Percentiles rank a stretch among this genome's conserved stretches.
phyloP scores from a whole-genome alignment of 352 stramenopile genomes.

The Phytophthora uliginosa region DNA sequence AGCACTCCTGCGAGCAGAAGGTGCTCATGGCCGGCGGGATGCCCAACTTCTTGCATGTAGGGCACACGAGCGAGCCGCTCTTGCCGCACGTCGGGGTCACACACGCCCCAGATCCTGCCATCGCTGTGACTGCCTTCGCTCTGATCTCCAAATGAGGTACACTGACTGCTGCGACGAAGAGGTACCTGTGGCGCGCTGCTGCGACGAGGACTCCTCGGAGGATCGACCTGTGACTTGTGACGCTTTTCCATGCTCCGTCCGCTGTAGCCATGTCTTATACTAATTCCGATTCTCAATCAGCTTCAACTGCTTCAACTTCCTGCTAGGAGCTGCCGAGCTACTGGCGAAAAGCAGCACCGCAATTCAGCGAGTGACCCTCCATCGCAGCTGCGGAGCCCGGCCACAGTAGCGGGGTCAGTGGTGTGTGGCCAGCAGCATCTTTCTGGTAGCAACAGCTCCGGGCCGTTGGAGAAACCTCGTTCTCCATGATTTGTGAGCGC shows the following conservation, averaged over 20 bases:
- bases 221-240: constrained; percentile 25
- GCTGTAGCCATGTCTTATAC: constrained; percentile 16
- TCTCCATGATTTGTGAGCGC: no score
- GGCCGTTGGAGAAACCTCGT: not conserved
- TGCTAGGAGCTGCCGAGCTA: not conserved
- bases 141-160: constrained; percentile 16
- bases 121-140: constrained; percentile 5
- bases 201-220: constrained; percentile 8
- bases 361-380: not conserved
- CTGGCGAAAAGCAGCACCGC: not conserved
- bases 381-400: not conserved
- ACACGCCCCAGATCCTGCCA: constrained; percentile 45
- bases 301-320: constrained; percentile 3
- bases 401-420: not conserved
- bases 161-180: not conserved
- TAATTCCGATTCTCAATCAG: constrained; percentile 19
- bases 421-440: no score
- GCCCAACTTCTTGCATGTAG: constrained; percentile 93
- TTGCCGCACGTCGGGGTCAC: constrained; percentile 85
- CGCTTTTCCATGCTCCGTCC: constrained; percentile 5
- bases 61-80: constrained; percentile 88
- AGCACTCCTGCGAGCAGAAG: constrained; percentile 97
- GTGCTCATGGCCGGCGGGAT: constrained; percentile 87
- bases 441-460: not conserved
- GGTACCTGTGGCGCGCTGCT: not conserved